Evolutionary conservation across 2,329 filamentous ascomycete genomes (phyloP), one percentile per base, ranked within the genome.

Genomic region (Fusarium chaquense): DNA sequence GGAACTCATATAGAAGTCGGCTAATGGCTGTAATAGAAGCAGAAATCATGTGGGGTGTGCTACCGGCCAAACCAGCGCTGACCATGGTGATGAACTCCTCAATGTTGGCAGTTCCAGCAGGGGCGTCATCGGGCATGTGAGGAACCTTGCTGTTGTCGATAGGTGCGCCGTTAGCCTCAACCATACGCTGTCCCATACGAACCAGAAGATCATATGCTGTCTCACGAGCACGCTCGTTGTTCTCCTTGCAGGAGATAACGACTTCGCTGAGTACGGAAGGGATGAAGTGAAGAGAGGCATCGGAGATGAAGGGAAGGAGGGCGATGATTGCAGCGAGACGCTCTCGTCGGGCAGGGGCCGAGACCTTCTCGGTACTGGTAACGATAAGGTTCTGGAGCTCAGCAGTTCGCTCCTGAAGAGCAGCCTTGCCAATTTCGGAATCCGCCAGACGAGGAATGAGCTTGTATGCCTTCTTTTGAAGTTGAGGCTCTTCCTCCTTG

Each of bases 391-490:
- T 81, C 80, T 98, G 95, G 22, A 99, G 84, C 76, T 98, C 94
- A 1, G 81, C 80, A 71, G 89, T 93, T 56, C 94, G 89, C 75
- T 94, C 90, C 67, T 86, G 80, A 3, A 99, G 86, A 5, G 95
- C 94, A n/a, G 84, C 81, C 71, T 87, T 89, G 46, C 96, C 96
- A 50, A 86, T 87, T 35, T 92, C 88, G 2, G 94, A 97, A 69
- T 93, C 91, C 3, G 93, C 91, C 41, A 99, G 87, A 57, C 96
- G 91, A 5, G 96, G 95, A 52, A 99, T 97, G 53, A 99, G 87
- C 83, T 98, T 98, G 84, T 99, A 99, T 0, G 96, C 95, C 82
- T 99, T 99, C 88, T 99, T 99, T 80, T 98, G 95, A 36, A 99
- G 84, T 79, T 98, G 95, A 12, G 95, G 92, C 76, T 98, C 95